Evolutionary conservation across 257 asterid species (phyloP), one percentile per base, ranked within the genome.

Genomic region (Gentiana straminea): DNA sequence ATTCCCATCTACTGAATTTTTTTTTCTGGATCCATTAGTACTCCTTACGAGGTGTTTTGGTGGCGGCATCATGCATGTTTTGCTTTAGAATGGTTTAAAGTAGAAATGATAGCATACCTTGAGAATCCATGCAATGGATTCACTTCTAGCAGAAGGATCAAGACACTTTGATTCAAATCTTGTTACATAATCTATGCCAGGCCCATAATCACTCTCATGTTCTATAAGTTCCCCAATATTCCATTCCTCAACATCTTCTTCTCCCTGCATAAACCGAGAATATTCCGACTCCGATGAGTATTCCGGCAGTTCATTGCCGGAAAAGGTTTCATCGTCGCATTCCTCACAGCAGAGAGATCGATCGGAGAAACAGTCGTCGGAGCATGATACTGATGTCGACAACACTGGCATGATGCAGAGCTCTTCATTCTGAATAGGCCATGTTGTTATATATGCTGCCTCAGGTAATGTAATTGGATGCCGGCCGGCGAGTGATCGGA

Each of bases 331-430:
- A 24, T 61, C 65, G 55, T 51, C 77, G 68, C 94, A 84, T 60
- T 91, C 96, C 83, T 91, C 96, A 62, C 85, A 75, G 83, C 98
- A 91, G 60, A 87, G 94, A 24, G 24, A 24, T 35, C 87, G 84
- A 72, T 83, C 96, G 84, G 96, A 84, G 79, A 86, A 77, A 81
- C 94, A 78, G 63, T 90, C 24, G 24, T 24, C 94, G 77, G 94
- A 80, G 84, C 74, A 84, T 54, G 89, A 75, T 59, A 79, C 64
- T 33, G 95, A 82, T 95, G 84, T 86, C 75, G 70, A 70, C 55
- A 58, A 2, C 8, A 1, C 56, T 57, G 57, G 55, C 44, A 15
- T 55, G 49, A 64, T 38, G 39, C 47, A 37, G 71, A 43, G 58
- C 57, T 54, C 56, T 62, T 81, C 83, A 81, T 67, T 75, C 67